Conservation (phyloP, 371 early-diverging fungal genomes). For the Capillidium heterosporum region DNA sequence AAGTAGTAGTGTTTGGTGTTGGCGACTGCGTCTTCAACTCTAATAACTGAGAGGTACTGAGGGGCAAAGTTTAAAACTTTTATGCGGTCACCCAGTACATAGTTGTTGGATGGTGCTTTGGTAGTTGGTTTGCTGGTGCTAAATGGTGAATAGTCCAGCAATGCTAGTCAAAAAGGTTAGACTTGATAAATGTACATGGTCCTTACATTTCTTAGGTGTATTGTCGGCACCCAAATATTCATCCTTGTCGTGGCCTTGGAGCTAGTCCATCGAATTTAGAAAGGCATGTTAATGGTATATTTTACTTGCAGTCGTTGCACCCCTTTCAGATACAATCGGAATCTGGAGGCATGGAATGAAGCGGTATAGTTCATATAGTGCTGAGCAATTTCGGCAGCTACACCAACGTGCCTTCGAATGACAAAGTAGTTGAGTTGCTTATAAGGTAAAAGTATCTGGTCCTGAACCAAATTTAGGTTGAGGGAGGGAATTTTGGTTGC, state of each 20-base stretch:
- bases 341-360: not conserved
- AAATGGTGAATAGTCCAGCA: not conserved
- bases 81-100: not conserved
- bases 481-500: no score
- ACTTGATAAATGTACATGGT: not conserved
- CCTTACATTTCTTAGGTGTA: not conserved
- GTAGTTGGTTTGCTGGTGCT: not conserved
- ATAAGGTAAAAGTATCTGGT: not conserved
- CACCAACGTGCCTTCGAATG: not conserved
- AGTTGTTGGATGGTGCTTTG: not conserved
- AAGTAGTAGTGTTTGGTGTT: constrained; percentile 41
- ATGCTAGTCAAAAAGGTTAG: not conserved
- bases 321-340: not conserved
- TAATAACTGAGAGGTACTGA: not conserved
- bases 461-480: not conserved
- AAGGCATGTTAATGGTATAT: not conserved
- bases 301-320: not conserved
- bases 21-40: not conserved
- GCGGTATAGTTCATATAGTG: not conserved
- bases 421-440: not conserved
- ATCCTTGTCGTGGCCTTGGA: not conserved
- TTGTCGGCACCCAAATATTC: not conserved
- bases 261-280: no score
- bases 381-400: not conserved
- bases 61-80: not conserved